Evolutionary conservation across 345 rosid species (phyloP), one percentile per base, ranked within the genome.

Genomic region (Salix caprea): DNA sequence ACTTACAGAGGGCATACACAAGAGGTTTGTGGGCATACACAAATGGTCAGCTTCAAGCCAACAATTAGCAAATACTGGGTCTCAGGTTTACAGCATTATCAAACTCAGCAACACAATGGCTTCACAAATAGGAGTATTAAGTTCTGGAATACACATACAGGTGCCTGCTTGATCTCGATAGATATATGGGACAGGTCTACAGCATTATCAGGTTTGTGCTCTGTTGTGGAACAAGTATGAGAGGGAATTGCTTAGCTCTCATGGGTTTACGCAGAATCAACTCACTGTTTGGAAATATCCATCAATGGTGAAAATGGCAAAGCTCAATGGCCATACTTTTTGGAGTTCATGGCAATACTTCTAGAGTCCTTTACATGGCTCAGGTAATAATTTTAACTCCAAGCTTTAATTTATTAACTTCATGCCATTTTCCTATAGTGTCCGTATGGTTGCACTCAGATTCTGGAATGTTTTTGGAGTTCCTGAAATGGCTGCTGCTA

Each of bases 361-460:
- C 88, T 10, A 82, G 90, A 73, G 90, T 86, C 2, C 85, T 88
- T n/a, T 86, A 76, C 79, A 83, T 88, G 91, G 82, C 88, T 28
- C 87, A 81, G 81, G 87, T 26, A 26, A 26, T 86, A 78, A 7
- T 56, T 56, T 54, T 1, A 26, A 26, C 21, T n/a, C 8, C 3
- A 28, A 11, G 61, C 61, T 3, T 56, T 56, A 56, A n/a, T 56
- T n/a, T 56, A n/a, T n/a, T n/a, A 2, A n/a, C 61, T 56, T 56
- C 9, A 5, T 8, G 28, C 66, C 37, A 3, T 30, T 32, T 2
- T 16, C 10, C 23, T 19, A 16, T 67, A 79, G 78, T 74, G 82
- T 44, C 82, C 82, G 21, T 74, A 79, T 75, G 78, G 75, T 5
- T 80, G 82, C 71, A 80, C 79, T 26, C 26, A 26, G 26, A n/a